phyloP scores from a whole-genome alignment of 352 stramenopile species.

The Pythium chondricola region DNA sequence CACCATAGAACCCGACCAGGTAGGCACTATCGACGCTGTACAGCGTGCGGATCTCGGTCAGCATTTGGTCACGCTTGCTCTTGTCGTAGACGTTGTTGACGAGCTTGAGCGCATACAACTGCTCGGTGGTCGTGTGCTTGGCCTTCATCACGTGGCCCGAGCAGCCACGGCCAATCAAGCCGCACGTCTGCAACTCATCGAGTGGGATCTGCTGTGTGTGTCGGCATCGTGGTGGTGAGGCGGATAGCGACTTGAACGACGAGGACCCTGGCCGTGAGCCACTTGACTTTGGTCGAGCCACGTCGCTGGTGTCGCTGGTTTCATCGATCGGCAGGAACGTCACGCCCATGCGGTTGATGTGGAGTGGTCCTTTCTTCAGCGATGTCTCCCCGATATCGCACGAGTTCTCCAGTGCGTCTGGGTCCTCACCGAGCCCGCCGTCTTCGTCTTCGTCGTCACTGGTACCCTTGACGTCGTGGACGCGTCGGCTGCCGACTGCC shows the following conservation, averaged over 20 bases:
- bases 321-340: slow-evolving; percentile 35
- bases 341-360: slow-evolving; percentile 62
- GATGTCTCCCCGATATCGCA: slow-evolving; percentile 75
- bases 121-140: slow-evolving; percentile 25
- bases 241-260: neutral
- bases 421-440: slow-evolving; percentile 21
- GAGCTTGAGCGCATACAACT: slow-evolving; percentile 61
- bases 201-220: slow-evolving; percentile 30
- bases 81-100: slow-evolving; percentile 79
- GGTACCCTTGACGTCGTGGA: slow-evolving; percentile 4
- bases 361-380: slow-evolving; percentile 51
- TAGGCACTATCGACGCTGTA: slow-evolving; percentile 64
- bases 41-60: slow-evolving; percentile 73
- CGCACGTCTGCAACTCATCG: slow-evolving; percentile 43
- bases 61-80: slow-evolving; percentile 58
- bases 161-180: slow-evolving; percentile 52
- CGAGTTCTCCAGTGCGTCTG: slow-evolving; percentile 50
- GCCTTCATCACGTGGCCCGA: slow-evolving; percentile 62
- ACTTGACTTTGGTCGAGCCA: neutral
- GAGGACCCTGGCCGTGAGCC: slow-evolving; percentile 4
- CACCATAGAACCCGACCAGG: slow-evolving; percentile 61
- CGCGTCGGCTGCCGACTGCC: slow-evolving; percentile 1
- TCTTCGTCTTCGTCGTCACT: slow-evolving; percentile 11
- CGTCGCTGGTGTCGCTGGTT: slow-evolving; percentile 7
- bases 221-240: slow-evolving; percentile 8